Percentiles rank a stretch among this genome's conserved stretches.
Conservation (phyloP, 805 yeast genomes). For the Candida succiphila region DNA sequence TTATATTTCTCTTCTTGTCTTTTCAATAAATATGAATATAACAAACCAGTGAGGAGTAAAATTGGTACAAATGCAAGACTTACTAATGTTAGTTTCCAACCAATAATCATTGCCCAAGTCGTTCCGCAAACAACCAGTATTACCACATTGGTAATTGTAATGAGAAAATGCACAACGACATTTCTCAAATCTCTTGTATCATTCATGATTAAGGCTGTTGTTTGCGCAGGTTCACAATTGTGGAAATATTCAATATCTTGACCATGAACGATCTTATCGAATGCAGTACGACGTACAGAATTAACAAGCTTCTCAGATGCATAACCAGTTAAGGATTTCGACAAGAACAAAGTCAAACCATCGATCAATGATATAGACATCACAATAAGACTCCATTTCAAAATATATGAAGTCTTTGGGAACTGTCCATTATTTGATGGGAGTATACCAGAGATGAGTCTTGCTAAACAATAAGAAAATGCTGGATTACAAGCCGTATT, state of each 20-base stretch:
- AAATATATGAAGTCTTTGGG: conserved; percentile 22
- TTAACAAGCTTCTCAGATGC: conserved; percentile 64
- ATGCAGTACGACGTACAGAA: conserved; percentile 37
- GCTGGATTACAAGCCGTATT: conserved; percentile 66
- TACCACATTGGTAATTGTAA: conserved; percentile 41
- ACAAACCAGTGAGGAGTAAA: conserved; percentile 38
- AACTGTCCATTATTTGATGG: conserved; percentile 28
- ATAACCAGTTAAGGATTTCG: conserved; percentile 39
- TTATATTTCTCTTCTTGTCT: conserved; percentile 53
- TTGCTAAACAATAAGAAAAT: conserved; percentile 71
- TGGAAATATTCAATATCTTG: conserved; percentile 49
- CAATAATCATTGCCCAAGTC: conserved; percentile 66
- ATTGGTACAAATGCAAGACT: conserved; percentile 71
- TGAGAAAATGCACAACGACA: conserved; percentile 52
- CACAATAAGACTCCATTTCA: conserved; percentile 63
- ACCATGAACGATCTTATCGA: conserved; percentile 35
- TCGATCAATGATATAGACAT: conserved; percentile 53
- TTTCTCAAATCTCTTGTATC: conserved; percentile 72
- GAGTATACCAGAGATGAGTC: conserved; percentile 54
- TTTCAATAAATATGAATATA: conserved; percentile 43
- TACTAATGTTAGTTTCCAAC: conserved; percentile 84
- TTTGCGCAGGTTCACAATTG: conserved; percentile 33
- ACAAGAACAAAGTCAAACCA: conserved; percentile 44
- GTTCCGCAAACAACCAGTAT: conserved; percentile 51
- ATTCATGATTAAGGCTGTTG: conserved; percentile 63